Base-by-base conservation (phyloP, 164 flowering plant species). In the Cinnamomum chago region DNA sequence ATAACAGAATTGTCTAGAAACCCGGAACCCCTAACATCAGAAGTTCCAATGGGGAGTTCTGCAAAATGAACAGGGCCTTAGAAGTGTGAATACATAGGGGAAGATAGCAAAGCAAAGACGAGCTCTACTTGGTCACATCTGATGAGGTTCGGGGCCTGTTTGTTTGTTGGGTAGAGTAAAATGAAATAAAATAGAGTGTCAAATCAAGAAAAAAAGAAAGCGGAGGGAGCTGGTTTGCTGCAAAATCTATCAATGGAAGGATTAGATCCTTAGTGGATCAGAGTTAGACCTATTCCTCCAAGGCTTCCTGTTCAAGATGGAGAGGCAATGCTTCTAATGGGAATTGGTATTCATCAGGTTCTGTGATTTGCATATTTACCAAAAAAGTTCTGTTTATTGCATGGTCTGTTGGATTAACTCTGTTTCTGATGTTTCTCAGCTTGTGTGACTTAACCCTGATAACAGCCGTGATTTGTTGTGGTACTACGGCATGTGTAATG, bases 401-500 rank as follows among this genome's bases (percentile, higher is more conserved):
- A 67, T 70, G 17, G 28, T 25, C 22, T 71, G 67, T 76, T 78
- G 77, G 30, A 52, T 70, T 64, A 70, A 58, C 35, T 23, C 68
- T 75, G 71, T 62, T 51, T 11, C 28, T 62, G 62, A 40, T 51
- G 11, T 76, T 67, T 69, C 81, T 55, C 92, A 93, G 98, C 88
- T 93, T 78, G 84, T 87, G 75, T 96, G 98, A 97, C 88, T 96
- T 67, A 91, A 90, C 81, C 97, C n/a, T n/a, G n/a, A n/a, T n/a
- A n/a, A n/a, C n/a, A n/a, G n/a, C n/a, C n/a, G 92, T 81, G 98
- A 94, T 80, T 93, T 92, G 52, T 74, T 86, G 67, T 96, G 99
- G 99, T 98, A 96, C 80, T 82, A 89, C 81, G 91, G 92, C 40
- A 96, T 96, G 99, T 96, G 98, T 83, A 97, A 95, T 78, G 99